phyloP scores from a whole-genome alignment of 1,284 basidiomycete genomes.

The Mixia osmundae region DNA sequence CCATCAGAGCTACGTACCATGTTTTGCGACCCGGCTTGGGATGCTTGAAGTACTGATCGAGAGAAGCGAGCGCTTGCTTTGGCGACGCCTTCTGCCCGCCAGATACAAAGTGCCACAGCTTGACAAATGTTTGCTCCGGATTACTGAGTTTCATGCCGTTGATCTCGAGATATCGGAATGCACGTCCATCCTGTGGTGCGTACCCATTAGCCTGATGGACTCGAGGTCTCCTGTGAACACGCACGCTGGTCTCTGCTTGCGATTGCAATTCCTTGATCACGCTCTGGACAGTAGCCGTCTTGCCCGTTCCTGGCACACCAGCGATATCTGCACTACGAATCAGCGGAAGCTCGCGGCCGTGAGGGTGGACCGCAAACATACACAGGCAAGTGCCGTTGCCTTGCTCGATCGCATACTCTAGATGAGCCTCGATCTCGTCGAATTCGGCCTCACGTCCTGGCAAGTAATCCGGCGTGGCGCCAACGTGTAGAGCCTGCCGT shows the following conservation, averaged over 20 bases:
- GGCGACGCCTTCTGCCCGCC: slow-evolving; percentile 7
- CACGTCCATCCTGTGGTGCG: slow-evolving; percentile 46
- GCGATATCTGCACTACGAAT: slow-evolving; percentile 46
- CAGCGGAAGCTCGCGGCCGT: background rate
- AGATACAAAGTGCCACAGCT: slow-evolving; percentile 54
- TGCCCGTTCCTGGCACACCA: slow-evolving; percentile 92
- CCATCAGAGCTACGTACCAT: slow-evolving; percentile 9
- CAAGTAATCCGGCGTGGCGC: slow-evolving; percentile 66
- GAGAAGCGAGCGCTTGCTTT: slow-evolving; percentile 13
- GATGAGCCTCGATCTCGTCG: slow-evolving; percentile 43
- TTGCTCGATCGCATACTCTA: slow-evolving; percentile 70
- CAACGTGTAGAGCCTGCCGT: slow-evolving; percentile 52
- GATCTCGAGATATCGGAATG: slow-evolving; percentile 93
- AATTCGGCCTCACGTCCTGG: slow-evolving; percentile 83
- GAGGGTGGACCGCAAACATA: slow-evolving; percentile 27
- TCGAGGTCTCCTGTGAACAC: slow-evolving; percentile 14
- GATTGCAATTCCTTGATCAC: slow-evolving; percentile 67
- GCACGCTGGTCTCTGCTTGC: slow-evolving; percentile 53
- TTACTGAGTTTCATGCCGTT: slow-evolving; percentile 85
- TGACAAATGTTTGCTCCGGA: slow-evolving; percentile 59
- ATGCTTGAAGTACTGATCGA: slow-evolving; percentile 17
- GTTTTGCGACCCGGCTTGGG: slow-evolving; percentile 17
- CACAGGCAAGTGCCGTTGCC: slow-evolving; percentile 89
- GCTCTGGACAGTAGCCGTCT: slow-evolving; percentile 90
- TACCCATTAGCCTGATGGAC: background rate